Evolutionary conservation across 306 rosid genomes (phyloP), one percentile per base, ranked within the genome.

Genomic region (Acacia crassicarpa): DNA sequence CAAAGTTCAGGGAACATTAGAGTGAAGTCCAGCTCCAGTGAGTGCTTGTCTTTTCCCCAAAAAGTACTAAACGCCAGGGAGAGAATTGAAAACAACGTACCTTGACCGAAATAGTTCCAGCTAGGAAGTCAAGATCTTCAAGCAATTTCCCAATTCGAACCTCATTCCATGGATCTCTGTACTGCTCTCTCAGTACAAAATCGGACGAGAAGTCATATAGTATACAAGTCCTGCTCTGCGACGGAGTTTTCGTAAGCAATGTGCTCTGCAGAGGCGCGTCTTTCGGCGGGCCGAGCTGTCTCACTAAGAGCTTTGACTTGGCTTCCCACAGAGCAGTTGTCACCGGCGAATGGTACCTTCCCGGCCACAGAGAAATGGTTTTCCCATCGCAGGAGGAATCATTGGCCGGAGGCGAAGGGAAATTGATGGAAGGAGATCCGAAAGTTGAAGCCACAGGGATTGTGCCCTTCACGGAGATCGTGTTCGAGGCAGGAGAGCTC

Each of bases 341-440:
- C 54, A 95, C 97, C 23, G 99, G 98, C 17, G 99, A 95, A 76
- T 92, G 98, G 90, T 88, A 94, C 96, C 92, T 93, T 76, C 98
- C 99, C 3, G 98, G 98, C 99, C 99, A 95, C 62, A 93, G n/a
- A 33, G 83, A 83, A 49, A 91, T 92, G 43, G 98, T 97, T 78
- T 91, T 92, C 69, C 91, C 84, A 56, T 75, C 77, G 6, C 53
- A 73, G 49, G 82, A 70, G 35, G 25, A 14, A 20, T 33, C 80
- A 45, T 77, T 66, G 41, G 40, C 19, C 38, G 88, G 74, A 45
- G 54, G 71, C 51, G 75, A 73, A 8, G 72, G 72, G 4, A 14
- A 14, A 56, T 58, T 45, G 8, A 62, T 68, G 3, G 66, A 73
- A 35, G 73, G 48, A 9, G 74, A 69, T 10, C 30, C 33, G 54